Evolutionary conservation across 345 rosid genomes (phyloP).

Genomic region (rapeseed (Brassica napus)): DNA sequence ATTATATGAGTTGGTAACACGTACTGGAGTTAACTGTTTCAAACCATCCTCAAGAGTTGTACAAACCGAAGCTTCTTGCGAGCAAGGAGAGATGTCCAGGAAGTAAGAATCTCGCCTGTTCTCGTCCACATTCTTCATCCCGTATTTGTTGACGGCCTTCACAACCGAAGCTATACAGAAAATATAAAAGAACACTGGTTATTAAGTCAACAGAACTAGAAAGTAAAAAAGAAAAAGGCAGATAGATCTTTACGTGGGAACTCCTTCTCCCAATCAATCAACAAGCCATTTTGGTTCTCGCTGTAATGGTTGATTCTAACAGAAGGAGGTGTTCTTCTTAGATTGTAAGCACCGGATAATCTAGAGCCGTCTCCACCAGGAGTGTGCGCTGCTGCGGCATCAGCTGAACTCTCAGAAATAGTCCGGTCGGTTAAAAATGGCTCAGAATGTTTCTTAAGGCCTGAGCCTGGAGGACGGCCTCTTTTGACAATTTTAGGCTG

Average conservation of each 20-base stretch:
- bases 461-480: conserved; percentile 41
- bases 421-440: conserved; percentile 50
- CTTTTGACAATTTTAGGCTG: conserved; percentile 50
- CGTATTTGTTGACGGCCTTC: conserved; percentile 74
- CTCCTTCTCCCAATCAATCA: conserved; percentile 84
- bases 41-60: conserved; percentile 56
- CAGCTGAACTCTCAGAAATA: conserved; percentile 59
- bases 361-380: conserved; percentile 51
- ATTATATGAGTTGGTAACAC: conserved; percentile 27
- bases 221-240: neutral
- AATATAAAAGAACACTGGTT: neutral
- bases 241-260: conserved; percentile 62
- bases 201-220: conserved; percentile 12
- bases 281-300: conserved; percentile 54
- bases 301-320: conserved; percentile 47
- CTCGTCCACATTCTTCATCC: conserved; percentile 83
- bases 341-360: conserved; percentile 55
- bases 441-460: conserved; percentile 57
- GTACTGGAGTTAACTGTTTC: conserved; percentile 75
- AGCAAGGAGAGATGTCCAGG: conserved; percentile 33
- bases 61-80: conserved; percentile 43
- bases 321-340: conserved; percentile 54
- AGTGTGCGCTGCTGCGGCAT: conserved; percentile 47
- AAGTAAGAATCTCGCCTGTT: conserved; percentile 70
- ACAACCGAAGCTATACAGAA: conserved; percentile 74